Percentiles rank a stretch among this genome's conserved stretches.
Conservation (phyloP, 176 grass and related monocot species). For the Neostapfia colusana region DNA sequence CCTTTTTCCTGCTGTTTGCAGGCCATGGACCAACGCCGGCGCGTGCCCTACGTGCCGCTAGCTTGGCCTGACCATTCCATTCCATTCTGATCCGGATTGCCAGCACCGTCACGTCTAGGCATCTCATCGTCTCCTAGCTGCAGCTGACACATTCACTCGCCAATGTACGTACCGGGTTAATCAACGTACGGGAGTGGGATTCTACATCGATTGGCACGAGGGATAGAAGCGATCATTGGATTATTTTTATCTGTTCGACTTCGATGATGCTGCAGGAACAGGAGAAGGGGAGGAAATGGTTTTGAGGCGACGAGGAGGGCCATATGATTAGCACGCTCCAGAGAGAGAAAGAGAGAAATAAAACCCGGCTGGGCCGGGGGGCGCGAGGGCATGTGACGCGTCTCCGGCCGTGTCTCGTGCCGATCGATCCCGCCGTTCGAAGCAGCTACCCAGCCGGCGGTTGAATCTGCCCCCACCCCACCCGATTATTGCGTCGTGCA, state of each 20-base stretch:
- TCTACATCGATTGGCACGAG: background rate
- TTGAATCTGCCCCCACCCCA: constrained; percentile 39
- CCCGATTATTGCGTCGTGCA: constrained; percentile 46
- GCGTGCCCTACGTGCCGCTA: background rate
- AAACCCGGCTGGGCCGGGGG: background rate
- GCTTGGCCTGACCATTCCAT: constrained; percentile 3
- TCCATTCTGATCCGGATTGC: constrained; percentile 35
- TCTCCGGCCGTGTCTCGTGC: constrained; percentile 43
- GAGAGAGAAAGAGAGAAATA: background rate
- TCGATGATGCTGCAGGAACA: background rate
- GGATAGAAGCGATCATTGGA: background rate
- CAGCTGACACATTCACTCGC: background rate
- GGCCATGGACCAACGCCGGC: background rate
- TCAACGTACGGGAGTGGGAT: background rate
- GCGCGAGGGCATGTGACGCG: constrained; percentile 38
- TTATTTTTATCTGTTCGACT: background rate
- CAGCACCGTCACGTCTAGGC: constrained; percentile 27
- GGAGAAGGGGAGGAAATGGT: no score
- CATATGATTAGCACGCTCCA: constrained; percentile 10
- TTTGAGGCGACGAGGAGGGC: background rate
- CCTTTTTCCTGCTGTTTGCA: background rate
- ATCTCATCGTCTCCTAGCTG: background rate
- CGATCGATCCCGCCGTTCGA: constrained; percentile 30
- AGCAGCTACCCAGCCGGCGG: background rate
- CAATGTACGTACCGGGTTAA: background rate